Conservation (phyloP, 1,284 basidiomycete species). For the Thelephora terrestris region DNA sequence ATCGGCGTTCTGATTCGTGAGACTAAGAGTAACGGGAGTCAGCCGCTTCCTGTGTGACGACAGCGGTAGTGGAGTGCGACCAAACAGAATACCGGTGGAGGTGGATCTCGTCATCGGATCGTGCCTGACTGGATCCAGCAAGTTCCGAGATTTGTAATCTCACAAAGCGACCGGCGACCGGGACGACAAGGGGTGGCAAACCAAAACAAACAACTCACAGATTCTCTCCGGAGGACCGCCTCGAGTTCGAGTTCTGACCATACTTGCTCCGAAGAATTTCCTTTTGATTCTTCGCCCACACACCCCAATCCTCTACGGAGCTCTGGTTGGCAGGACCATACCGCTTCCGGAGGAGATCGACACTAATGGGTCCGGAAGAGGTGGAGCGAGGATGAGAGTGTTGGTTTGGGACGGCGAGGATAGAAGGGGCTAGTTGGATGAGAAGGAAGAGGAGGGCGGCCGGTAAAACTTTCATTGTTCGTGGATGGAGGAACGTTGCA, state of each 20-base stretch:
- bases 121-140: too few relatives aligned
- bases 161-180: too few relatives aligned
- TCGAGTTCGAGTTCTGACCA: conserved; percentile 10
- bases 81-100: background rate
- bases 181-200: too few relatives aligned
- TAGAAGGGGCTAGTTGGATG: background rate
- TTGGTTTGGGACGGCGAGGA: conserved; percentile 8
- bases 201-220: conserved; percentile 14
- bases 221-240: conserved; percentile 21
- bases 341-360: conserved; percentile 16
- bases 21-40: conserved; percentile 8
- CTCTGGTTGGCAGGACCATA: conserved; percentile 5
- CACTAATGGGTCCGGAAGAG: conserved; percentile 4
- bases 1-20: conserved; percentile 21
- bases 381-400: conserved; percentile 7
- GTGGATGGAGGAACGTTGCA: too few relatives aligned
- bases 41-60: background rate
- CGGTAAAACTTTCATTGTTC: too few relatives aligned
- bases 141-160: too few relatives aligned
- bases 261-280: conserved; percentile 19
- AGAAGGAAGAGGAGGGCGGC: background rate
- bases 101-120: too few relatives aligned
- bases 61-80: background rate
- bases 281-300: conserved; percentile 17
- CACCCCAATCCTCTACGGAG: conserved; percentile 10